Evolutionary conservation across 2,329 filamentous ascomycete species (phyloP), one percentile per base, ranked within the genome.

Genomic region (Penicillium sp.): DNA sequence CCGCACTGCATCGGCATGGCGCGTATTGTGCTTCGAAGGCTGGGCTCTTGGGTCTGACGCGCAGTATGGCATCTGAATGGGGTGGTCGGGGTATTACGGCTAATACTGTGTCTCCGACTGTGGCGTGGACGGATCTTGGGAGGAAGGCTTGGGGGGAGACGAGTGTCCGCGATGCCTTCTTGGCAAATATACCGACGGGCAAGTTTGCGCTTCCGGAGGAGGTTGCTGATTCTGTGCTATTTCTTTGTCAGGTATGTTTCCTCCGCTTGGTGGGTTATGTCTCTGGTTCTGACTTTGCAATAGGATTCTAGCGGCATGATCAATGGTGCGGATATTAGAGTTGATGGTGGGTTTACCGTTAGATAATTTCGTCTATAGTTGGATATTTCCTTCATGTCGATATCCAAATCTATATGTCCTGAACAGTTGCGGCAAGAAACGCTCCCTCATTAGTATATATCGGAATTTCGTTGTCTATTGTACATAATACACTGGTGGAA

Each of bases 1-100:
- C 76, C 0, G 78, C 78, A 2, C 69, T 81, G 2, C 71, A 74
- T 44, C 68, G 72, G 1, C 78, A 81, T 53, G 75, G 76, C 1
- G 76, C 77, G 0, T 81, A 80, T 60, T 81, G 78, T 55, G 78
- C 78, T 1, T 78, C 75, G 5, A 81, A 80, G 50, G 77, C 78
- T 5, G 78, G 72, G 0, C 60, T 81, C 8, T 57, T 78, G 16
- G 78, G 76, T 0, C 53, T 80, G 44, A 79, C 76, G 10, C 71
- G 74, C 7, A 76, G 74, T 57, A 77, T 78, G 75, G 78, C 78
- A 0, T 75, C 72, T 24, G 78, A 81, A 57, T 81, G 78, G 78
- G 78, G 71, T 1, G 62, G 70, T 5, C 66, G 70, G 5, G 78
- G 78, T 2, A 79, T 80, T 11, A 80, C 77, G 0, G 66, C 76